Percentiles rank a stretch among this genome's conserved stretches.
Evolutionary conservation across 1,139 yeast species (phyloP).

Genomic region (Geotrichum australiense): DNA sequence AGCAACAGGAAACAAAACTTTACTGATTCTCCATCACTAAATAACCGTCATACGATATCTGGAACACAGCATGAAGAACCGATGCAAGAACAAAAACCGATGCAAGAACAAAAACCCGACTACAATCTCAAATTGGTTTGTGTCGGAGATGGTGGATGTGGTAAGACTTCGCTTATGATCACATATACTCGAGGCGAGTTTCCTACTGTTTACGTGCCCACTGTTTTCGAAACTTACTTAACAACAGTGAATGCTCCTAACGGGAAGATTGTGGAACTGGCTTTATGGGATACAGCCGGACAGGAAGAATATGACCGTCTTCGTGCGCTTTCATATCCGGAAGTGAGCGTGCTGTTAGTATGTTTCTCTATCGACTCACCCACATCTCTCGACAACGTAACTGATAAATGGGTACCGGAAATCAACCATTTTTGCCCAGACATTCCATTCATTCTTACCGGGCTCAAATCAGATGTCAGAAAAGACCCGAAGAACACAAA

Average conservation of each 20-base stretch:
- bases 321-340: slow-evolving; percentile 78
- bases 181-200: slow-evolving; percentile 74
- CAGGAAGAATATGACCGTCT: slow-evolving; percentile 86
- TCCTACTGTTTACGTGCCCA: slow-evolving; percentile 76
- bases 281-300: slow-evolving; percentile 91
- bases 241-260: slow-evolving; percentile 53
- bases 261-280: slow-evolving; percentile 55
- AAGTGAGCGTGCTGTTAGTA: slow-evolving; percentile 63
- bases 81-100: neutral
- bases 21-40: slow-evolving; percentile 3
- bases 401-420: slow-evolving; percentile 84
- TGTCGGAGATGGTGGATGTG: slow-evolving; percentile 95
- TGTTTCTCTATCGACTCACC: slow-evolving; percentile 68
- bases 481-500: slow-evolving; percentile 32
- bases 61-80: too few species aligned
- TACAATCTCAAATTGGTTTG: slow-evolving; percentile 45
- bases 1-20: slow-evolving; percentile 3
- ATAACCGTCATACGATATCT: too few species aligned
- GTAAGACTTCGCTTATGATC: slow-evolving; percentile 79
- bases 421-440: slow-evolving; percentile 76
- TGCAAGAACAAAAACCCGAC: slow-evolving; percentile 18
- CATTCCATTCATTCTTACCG: slow-evolving; percentile 68
- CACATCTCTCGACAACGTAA: slow-evolving; percentile 62
- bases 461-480: slow-evolving; percentile 65
- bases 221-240: slow-evolving; percentile 79